These are phyloP conservation scores for Fusarium albosuccineum DNA, from an alignment of 2,329 filamentous ascomycete genomes.

Conservation along the genomic window DNA sequence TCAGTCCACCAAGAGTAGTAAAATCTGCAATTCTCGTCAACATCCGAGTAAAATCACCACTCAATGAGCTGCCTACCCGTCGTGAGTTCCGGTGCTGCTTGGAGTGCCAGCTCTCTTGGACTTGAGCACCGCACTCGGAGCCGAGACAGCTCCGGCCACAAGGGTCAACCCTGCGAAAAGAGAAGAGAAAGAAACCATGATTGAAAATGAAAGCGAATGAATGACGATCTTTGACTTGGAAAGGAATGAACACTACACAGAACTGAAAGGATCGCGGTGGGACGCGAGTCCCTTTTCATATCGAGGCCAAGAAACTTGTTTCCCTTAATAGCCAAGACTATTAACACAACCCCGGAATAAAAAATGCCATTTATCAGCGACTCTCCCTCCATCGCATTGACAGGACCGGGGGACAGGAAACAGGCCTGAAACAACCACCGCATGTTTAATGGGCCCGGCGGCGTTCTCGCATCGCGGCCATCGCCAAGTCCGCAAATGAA, in stretches of 20 bases:
- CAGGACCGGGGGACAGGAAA: conserved; percentile 16
- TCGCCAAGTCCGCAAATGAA: conserved; percentile 32
- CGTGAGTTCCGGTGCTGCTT: conserved; percentile 51
- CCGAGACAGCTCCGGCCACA: conserved; percentile 34
- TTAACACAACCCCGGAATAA: conserved; percentile 1
- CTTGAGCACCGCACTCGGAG: conserved; percentile 43
- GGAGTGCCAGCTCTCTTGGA: conserved; percentile 48
- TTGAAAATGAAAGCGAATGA: conserved; percentile 11
- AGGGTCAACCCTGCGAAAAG: conserved; percentile 44
- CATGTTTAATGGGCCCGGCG: conserved; percentile 20
- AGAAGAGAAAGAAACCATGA: conserved; percentile 45
- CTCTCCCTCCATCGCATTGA: conserved; percentile 25
- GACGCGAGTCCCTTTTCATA: conserved; percentile 10
- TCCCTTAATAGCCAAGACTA: conserved; percentile 15
- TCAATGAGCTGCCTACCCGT: conserved; percentile 46
- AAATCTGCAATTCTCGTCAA: conserved; percentile 43
- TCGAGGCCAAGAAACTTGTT: conserved; percentile 11
- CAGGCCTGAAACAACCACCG: conserved; percentile 40
- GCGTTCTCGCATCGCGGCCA: conserved; percentile 22
- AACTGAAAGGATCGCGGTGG: conserved; percentile 2
- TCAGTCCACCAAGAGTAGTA: conserved; percentile 64
- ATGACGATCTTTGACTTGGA: conserved; percentile 2
- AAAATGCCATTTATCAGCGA: conserved; percentile 11
- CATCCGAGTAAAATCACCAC: not conserved
- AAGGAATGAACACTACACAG: not conserved